These are phyloP conservation scores for Pulveroboletus frians DNA, from an alignment of 768 basidiomycete species.

Conservation along the genomic window DNA sequence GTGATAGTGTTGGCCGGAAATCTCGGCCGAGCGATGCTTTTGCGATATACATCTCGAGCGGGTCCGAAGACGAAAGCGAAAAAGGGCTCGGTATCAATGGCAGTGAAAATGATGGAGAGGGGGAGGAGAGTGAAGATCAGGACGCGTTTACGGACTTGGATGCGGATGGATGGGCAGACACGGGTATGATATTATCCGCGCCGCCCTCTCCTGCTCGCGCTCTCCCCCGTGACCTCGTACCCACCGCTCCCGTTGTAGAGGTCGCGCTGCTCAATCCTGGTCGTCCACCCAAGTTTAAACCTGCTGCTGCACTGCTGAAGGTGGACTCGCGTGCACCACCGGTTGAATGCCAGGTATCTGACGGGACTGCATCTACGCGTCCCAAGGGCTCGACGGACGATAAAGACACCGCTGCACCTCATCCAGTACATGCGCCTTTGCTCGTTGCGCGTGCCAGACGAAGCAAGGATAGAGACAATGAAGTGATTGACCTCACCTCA, in stretches of 20 bases:
- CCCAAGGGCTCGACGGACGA: background rate
- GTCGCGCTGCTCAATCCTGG: background rate
- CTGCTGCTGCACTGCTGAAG: background rate
- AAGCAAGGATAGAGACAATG: constrained; percentile 9
- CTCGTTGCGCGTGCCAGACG: constrained; percentile 21
- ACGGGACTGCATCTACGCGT: background rate
- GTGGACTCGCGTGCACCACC: background rate
- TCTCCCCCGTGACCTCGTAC: background rate
- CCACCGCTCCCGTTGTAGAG: background rate
- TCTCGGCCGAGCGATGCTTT: constrained; percentile 9
- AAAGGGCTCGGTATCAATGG: background rate
- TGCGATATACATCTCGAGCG: constrained; percentile 26
- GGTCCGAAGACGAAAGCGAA: constrained; percentile 21
- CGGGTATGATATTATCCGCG: constrained; percentile 24
- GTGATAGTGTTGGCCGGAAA: background rate
- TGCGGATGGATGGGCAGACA: constrained; percentile 13
- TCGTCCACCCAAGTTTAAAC: constrained; percentile 19
- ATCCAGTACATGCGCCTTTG: constrained; percentile 10
- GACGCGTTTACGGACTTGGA: constrained; percentile 3
- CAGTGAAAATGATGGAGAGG: background rate
- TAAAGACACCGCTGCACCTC: background rate
- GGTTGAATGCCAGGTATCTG: background rate
- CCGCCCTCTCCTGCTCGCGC: constrained; percentile 15
- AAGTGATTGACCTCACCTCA: constrained; percentile 42
- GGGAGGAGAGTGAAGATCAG: background rate